Evolutionary conservation across 2,329 filamentous ascomycete genomes (phyloP).

Genomic region (Phyllosticta citribraziliensis): DNA sequence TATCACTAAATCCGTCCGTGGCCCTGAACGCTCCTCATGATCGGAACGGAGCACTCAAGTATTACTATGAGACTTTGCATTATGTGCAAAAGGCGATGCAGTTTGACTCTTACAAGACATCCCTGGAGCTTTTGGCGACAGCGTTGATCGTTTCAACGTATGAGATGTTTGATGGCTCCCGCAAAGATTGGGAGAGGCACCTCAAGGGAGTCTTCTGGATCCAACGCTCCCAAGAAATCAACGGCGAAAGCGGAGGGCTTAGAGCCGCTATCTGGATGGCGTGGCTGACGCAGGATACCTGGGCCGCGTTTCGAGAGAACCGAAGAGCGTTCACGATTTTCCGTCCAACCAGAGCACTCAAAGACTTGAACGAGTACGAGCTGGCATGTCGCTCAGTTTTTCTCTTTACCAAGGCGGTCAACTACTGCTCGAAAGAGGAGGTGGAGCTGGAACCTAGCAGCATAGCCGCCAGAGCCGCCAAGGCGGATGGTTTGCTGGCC

Average conservation of each 20-base stretch:
- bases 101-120: conserved; percentile 48
- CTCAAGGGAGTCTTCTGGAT: conserved; percentile 58
- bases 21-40: conserved; percentile 15
- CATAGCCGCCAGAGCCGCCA: conserved; percentile 33
- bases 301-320: conserved; percentile 52
- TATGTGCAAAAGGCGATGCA: conserved; percentile 52
- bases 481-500: conserved; percentile 36
- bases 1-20: conserved; percentile 29
- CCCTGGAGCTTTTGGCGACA: conserved; percentile 49
- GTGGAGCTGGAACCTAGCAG: conserved; percentile 32
- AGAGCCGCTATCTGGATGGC: conserved; percentile 54
- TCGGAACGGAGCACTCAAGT: conserved; percentile 34
- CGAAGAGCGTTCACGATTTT: conserved; percentile 49
- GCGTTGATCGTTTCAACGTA: conserved; percentile 53
- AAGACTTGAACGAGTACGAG: conserved; percentile 42
- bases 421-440: conserved; percentile 47
- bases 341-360: conserved; percentile 41
- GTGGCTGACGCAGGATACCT: conserved; percentile 57
- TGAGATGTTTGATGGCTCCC: conserved; percentile 53
- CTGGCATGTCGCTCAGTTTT: conserved; percentile 45
- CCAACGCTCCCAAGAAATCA: conserved; percentile 51
- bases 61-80: conserved; percentile 54
- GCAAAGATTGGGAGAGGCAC: conserved; percentile 51
- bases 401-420: conserved; percentile 47
- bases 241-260: conserved; percentile 48